Evolutionary conservation across 2,329 filamentous ascomycete genomes (phyloP), one percentile per base, ranked within the genome.

Genomic region (Alternaria sp.): DNA sequence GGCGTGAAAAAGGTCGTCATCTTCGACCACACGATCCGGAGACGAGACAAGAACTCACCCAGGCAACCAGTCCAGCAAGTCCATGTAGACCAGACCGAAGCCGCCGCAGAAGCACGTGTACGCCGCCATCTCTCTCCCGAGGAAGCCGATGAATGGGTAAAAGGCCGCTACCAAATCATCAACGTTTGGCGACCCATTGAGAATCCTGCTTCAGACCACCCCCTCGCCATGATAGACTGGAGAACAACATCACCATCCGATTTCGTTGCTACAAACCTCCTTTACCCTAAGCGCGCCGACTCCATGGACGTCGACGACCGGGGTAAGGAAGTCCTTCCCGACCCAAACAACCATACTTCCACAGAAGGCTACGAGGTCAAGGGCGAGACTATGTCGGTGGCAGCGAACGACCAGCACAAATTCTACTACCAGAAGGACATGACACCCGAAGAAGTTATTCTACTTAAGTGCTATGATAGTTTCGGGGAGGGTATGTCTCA

Each of bases 1-100:
- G 85, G 83, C 0, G 81, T 89, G 56, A 86, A 86, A 58, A 88
- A 88, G 64, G 84, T 92, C 11, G 84, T 88, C 63, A 89, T 92
- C 62, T 92, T 92, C 74, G 90, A 92, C 77, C 90, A 92, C 76
- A 92, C 90, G 0, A 89, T 92, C 68, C 86, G 90, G 2, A 81
- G 86, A 7, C 81, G 85, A 20, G 78, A 82, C 2, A 85, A 86
- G n/a, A 76, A 81, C 2, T 82, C 88, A 0, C 84, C 88, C 0
- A 84, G 90, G 6, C 86, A 87, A 66, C 90, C 90, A 0, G 89
- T 92, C 0, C 87, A 90, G 75, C 87, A 88, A 68, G 88, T 92
- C 0, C 90, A 92, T 65, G 89, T 92, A 14, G 90, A 93, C 72
- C 90, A 92, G 79, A 92, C 90, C 0, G 87, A 89, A 0, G 78